Evolutionary conservation across 768 basidiomycete genomes (phyloP).

Genomic region (Xerocomus potaroensis): DNA sequence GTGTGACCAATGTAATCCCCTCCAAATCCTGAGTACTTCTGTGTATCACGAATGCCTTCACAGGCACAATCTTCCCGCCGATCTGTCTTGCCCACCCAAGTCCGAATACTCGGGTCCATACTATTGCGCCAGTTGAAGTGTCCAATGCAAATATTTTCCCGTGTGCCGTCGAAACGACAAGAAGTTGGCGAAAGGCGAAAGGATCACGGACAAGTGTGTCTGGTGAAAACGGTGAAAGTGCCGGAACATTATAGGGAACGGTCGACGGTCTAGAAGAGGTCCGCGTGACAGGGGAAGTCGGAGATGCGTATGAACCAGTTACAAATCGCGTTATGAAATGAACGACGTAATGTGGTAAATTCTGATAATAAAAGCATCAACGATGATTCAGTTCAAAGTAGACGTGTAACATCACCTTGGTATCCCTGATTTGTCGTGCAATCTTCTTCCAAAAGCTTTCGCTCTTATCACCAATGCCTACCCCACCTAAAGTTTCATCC

Average conservation of each 20-base stretch:
- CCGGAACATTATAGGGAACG: slow-evolving; percentile 18
- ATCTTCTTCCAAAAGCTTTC: slow-evolving; percentile 53
- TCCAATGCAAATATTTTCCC: slow-evolving; percentile 85
- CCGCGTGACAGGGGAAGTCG: slow-evolving; percentile 32
- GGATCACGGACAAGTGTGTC: slow-evolving; percentile 57
- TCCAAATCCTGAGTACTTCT: slow-evolving; percentile 7
- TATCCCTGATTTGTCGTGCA: slow-evolving; percentile 53
- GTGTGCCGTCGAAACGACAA: slow-evolving; percentile 63
- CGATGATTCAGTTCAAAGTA: background rate
- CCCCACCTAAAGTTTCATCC: slow-evolving; percentile 20
- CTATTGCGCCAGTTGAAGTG: slow-evolving; percentile 65
- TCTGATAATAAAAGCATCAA: slow-evolving; percentile 34
- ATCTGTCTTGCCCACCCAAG: slow-evolving; percentile 59
- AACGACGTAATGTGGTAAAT: slow-evolving; percentile 64
- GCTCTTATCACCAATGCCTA: background rate
- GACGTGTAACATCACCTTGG: slow-evolving; percentile 40
- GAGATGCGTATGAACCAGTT: slow-evolving; percentile 59
- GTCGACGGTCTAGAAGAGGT: slow-evolving; percentile 4
- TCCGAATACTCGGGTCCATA: slow-evolving; percentile 80
- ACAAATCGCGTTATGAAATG: slow-evolving; percentile 69
- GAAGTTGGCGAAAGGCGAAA: slow-evolving; percentile 84
- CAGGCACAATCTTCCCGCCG: slow-evolving; percentile 53
- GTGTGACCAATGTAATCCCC: slow-evolving; percentile 63
- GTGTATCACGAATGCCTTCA: slow-evolving; percentile 56
- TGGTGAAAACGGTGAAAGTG: slow-evolving; percentile 28